These are phyloP conservation scores for Arxiozyma slooffiae DNA, from an alignment of 1,139 yeast species.

Conservation along the genomic window DNA sequence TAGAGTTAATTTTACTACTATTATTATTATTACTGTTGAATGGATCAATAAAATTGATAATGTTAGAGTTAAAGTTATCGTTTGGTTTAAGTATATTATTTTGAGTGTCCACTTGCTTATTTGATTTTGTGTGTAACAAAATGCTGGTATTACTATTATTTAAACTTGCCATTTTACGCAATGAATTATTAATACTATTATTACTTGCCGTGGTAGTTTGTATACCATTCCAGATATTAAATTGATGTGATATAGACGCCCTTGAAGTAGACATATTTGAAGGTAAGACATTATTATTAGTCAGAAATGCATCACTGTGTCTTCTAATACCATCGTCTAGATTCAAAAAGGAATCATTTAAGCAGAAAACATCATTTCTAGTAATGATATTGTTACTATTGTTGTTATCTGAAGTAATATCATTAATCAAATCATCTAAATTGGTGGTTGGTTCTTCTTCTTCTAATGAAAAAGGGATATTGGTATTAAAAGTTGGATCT, in stretches of 20 bases:
- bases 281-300: conserved; percentile 8
- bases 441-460: conserved; percentile 4
- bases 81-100: conserved; percentile 13
- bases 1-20: not conserved
- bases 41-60: conserved; percentile 16
- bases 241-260: conserved; percentile 25
- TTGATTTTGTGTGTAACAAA: not conserved
- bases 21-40: not conserved
- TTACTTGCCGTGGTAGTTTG: conserved; percentile 7
- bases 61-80: conserved; percentile 23
- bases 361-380: not conserved
- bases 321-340: conserved; percentile 12
- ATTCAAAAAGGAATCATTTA: not conserved
- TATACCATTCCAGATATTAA: conserved; percentile 25
- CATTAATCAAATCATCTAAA: conserved; percentile 14
- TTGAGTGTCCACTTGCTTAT: conserved; percentile 13
- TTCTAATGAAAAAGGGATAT: not conserved
- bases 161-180: not conserved
- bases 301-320: conserved; percentile 19
- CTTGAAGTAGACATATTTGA: conserved; percentile 10
- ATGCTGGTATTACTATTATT: not conserved
- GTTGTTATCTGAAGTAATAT: not conserved
- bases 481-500: not conserved
- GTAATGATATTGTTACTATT: not conserved
- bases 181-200: conserved; percentile 2